phyloP scores from a whole-genome alignment of 345 rosid species.

The Syzygium aromaticum region DNA sequence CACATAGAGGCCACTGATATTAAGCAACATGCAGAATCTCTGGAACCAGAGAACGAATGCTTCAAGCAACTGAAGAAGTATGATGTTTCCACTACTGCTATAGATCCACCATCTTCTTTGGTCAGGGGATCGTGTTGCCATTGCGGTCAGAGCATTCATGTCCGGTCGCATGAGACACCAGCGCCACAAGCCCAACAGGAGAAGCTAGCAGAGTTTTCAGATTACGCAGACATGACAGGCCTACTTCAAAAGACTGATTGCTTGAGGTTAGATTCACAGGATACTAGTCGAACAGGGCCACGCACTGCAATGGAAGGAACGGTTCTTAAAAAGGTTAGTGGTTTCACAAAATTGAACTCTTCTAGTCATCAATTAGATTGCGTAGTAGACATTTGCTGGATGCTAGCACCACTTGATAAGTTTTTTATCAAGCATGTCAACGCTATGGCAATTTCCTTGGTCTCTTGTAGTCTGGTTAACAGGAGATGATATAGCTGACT shows the following conservation, averaged over 20 bases:
- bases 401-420: background rate
- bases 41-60: constrained; percentile 24
- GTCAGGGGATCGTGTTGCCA: constrained; percentile 12
- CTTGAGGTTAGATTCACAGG: background rate
- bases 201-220: background rate
- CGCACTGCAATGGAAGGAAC: background rate
- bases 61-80: constrained; percentile 22
- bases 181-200: background rate
- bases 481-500: constrained; percentile 30
- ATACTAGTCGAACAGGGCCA: background rate
- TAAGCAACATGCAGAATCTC: constrained; percentile 16
- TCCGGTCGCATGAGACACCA: background rate
- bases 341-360: background rate
- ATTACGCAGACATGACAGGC: background rate
- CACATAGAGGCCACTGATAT: constrained; percentile 42
- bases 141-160: constrained; percentile 3
- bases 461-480: constrained; percentile 48
- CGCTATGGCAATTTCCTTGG: constrained; percentile 31
- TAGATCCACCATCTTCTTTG: constrained; percentile 15
- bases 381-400: background rate
- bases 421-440: background rate
- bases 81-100: constrained; percentile 17
- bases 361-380: background rate
- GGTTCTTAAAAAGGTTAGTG: background rate
- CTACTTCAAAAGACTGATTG: background rate